phyloP scores from a whole-genome alignment of 1,139 yeast genomes.

The Pichia sp. region DNA sequence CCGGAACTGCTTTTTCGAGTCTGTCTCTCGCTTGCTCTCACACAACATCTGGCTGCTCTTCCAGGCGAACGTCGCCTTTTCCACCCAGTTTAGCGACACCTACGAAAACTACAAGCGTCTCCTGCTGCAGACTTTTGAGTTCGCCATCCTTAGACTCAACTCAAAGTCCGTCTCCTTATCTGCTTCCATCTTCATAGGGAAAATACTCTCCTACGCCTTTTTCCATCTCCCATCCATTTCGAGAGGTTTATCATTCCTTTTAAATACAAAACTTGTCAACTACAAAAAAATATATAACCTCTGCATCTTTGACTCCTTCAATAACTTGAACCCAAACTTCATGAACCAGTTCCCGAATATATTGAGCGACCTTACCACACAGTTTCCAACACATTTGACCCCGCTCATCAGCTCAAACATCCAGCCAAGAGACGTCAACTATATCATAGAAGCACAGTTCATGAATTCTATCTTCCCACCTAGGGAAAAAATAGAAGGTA shows the following conservation, averaged over 20 bases:
- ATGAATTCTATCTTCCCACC: slow-evolving; percentile 42
- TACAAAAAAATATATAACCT: slow-evolving; percentile 31
- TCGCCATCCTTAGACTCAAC: slow-evolving; percentile 48
- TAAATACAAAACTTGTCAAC: slow-evolving; percentile 47
- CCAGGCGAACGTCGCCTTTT: slow-evolving; percentile 12
- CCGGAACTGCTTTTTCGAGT: slow-evolving; percentile 68
- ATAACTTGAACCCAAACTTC: slow-evolving; percentile 5
- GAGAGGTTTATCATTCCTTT: slow-evolving; percentile 53
- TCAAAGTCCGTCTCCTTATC: slow-evolving; percentile 55
- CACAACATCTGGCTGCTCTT: slow-evolving; percentile 57
- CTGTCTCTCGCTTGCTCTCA: slow-evolving; percentile 61
- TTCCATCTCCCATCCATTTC: slow-evolving; percentile 58
- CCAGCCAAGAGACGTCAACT: slow-evolving; percentile 24
- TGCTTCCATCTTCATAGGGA: slow-evolving; percentile 73
- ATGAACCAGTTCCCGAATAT: slow-evolving; percentile 11
- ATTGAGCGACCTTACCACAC: slow-evolving; percentile 18
- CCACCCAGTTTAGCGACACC: slow-evolving; percentile 11
- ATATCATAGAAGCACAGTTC: slow-evolving; percentile 27
- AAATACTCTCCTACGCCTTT: slow-evolving; percentile 66
- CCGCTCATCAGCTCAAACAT: slow-evolving; percentile 37
- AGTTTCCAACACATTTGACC: slow-evolving; percentile 40
- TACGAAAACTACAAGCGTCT: slow-evolving; percentile 33
- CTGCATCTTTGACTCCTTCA: slow-evolving; percentile 15
- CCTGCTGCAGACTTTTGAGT: slow-evolving; percentile 53
- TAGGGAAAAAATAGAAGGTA: slow-evolving; percentile 50